Evolutionary conservation across 768 basidiomycete genomes (phyloP).

Genomic region (Omphalotus guepiniiformis): DNA sequence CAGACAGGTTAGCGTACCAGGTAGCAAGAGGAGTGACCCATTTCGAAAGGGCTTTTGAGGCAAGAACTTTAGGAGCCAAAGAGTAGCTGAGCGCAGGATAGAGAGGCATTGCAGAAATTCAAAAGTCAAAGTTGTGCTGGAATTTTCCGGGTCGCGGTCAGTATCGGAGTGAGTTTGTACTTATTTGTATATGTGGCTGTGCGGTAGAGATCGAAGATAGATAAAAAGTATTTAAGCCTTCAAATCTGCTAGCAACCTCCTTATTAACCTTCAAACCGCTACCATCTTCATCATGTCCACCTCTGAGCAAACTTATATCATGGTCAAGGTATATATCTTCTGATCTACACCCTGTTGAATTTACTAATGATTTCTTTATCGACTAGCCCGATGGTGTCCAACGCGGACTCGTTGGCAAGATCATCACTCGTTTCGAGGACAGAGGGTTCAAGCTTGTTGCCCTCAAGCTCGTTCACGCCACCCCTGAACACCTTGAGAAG

Average conservation of each 20-base stretch:
- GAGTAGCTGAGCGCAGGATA: constrained; percentile 68
- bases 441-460: constrained; percentile 98
- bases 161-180: constrained; percentile 31
- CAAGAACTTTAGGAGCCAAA: constrained; percentile 71
- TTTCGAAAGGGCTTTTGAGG: constrained; percentile 61
- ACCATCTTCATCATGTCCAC: constrained; percentile 53
- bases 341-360: neutral
- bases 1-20: constrained; percentile 77
- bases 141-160: constrained; percentile 11
- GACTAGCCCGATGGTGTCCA: constrained; percentile 96
- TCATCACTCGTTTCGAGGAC: constrained; percentile 94
- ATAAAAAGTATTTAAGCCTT: constrained; percentile 23
- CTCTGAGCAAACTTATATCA: constrained; percentile 94
- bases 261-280: constrained; percentile 21
- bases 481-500: constrained; percentile 83
- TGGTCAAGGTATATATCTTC: constrained; percentile 78
- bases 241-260: constrained; percentile 18
- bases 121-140: neutral
- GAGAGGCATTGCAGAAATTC: constrained; percentile 30
- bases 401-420: constrained; percentile 91
- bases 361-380: constrained; percentile 4
- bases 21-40: constrained; percentile 74
- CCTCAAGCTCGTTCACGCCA: constrained; percentile 83
- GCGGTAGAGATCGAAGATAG: constrained; percentile 31
- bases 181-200: constrained; percentile 30